Evolutionary conservation across 169 alveolate species (phyloP).

Genomic region (Eimeria zaria): DNA sequence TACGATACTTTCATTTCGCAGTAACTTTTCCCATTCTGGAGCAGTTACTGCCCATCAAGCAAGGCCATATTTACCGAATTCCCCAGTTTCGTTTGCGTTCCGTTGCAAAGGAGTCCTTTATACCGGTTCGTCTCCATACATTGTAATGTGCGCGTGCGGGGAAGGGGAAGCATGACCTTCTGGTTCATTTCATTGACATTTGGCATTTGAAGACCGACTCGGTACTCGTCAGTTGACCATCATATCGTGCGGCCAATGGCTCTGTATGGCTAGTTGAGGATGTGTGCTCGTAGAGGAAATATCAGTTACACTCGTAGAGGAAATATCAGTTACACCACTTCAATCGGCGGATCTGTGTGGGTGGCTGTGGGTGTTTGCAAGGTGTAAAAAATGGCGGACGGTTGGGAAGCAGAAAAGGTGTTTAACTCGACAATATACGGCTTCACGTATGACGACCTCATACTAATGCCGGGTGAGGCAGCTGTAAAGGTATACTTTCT

Average conservation of each 20-base stretch:
- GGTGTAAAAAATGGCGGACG: conserved; percentile 84
- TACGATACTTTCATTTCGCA: not conserved
- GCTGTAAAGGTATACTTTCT: not conserved
- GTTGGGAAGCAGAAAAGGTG: conserved; percentile 85
- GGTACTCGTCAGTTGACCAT: not conserved
- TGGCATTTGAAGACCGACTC: not conserved
- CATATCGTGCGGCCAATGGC: not conserved
- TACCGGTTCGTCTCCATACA: not conserved
- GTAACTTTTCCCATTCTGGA: not conserved
- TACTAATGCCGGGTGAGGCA: conserved; percentile 93
- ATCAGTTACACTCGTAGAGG: not conserved
- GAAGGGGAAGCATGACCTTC: not conserved
- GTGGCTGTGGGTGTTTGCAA: not conserved
- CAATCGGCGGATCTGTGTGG: not conserved
- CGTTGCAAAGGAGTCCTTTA: not conserved
- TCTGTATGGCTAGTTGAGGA: not conserved
- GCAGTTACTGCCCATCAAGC: not conserved
- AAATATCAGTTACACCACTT: not conserved
- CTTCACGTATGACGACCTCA: conserved; percentile 95
- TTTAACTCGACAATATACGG: conserved; percentile 84
- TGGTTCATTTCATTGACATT: not conserved
- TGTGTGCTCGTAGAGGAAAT: not conserved
- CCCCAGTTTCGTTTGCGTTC: not conserved
- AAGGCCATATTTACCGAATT: not conserved
- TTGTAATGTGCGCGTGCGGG: not conserved